phyloP scores from a whole-genome alignment of 2,329 filamentous ascomycete genomes.

The Camptophora hylomeconis region DNA sequence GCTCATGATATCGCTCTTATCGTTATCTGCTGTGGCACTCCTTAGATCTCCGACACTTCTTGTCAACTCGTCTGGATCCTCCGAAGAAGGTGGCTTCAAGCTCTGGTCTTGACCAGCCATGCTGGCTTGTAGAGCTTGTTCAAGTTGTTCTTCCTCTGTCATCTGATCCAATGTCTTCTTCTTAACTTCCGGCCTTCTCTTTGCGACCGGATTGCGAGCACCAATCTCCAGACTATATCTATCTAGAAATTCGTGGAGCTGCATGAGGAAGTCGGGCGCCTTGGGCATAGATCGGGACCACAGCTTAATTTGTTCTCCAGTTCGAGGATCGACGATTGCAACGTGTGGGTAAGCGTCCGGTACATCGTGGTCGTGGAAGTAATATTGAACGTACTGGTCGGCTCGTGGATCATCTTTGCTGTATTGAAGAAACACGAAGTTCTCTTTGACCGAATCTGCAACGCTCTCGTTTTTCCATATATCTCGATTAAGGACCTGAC shows the following conservation, averaged over 20 bases:
- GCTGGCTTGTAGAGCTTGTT: conserved; percentile 85
- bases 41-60: conserved; percentile 44
- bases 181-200: conserved; percentile 55
- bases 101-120: conserved; percentile 41
- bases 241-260: conserved; percentile 92
- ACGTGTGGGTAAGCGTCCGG: conserved; percentile 92
- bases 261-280: conserved; percentile 70
- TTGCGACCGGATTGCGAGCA: conserved; percentile 86
- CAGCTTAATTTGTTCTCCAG: conserved; percentile 91
- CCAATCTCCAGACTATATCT: conserved; percentile 79
- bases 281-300: conserved; percentile 76
- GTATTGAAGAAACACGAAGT: conserved; percentile 94
- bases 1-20: conserved; percentile 11
- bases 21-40: conserved; percentile 29
- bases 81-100: conserved; percentile 29
- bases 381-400: conserved; percentile 75
- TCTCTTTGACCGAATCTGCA: conserved; percentile 68
- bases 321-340: conserved; percentile 86
- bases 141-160: conserved; percentile 95
- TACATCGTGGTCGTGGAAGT: conserved; percentile 68
- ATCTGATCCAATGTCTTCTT: conserved; percentile 72
- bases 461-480: conserved; percentile 84
- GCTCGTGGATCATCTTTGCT: conserved; percentile 71
- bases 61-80: conserved; percentile 81
- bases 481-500: conserved; percentile 84